phyloP scores from a whole-genome alignment of 2,329 filamentous ascomycete species.

The Arachnomyces sp. region DNA sequence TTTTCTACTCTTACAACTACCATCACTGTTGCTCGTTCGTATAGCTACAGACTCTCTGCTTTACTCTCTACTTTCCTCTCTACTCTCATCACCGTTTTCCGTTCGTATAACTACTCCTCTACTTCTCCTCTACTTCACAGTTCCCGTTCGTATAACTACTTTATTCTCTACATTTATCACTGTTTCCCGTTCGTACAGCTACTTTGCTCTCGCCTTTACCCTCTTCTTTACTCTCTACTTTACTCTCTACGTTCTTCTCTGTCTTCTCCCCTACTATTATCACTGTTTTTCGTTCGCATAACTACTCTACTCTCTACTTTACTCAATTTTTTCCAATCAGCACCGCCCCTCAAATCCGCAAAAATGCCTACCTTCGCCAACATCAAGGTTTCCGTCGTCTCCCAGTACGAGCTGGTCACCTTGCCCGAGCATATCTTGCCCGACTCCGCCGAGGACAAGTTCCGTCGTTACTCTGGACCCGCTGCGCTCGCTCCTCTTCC shows the following conservation, averaged over 20 bases:
- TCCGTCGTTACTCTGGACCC: slow-evolving; percentile 1
- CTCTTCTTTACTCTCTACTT: no score
- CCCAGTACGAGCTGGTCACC: slow-evolving; percentile 33
- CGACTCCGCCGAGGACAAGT: slow-evolving; percentile 10
- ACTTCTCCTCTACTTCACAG: no score
- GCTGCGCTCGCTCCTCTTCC: no score
- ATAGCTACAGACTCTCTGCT: no score
- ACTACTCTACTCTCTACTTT: no score
- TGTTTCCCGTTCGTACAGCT: not conserved
- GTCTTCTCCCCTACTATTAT: no score
- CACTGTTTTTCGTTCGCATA: no score
- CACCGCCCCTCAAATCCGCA: not conserved
- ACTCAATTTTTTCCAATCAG: no score
- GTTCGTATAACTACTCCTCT: not conserved
- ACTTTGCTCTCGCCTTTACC: not conserved
- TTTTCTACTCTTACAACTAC: not conserved
- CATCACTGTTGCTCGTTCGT: not conserved
- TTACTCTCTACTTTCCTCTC: slow-evolving; percentile 2
- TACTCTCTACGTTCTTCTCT: no score
- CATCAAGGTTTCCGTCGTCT: slow-evolving; percentile 34
- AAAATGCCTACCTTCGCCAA: slow-evolving; percentile 28
- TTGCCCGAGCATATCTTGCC: slow-evolving; percentile 32
- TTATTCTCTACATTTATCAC: not conserved
- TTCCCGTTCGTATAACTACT: no score
- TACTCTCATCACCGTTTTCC: not conserved